Evolutionary conservation across 768 basidiomycete genomes (phyloP).

Genomic region (Russula sp.): DNA sequence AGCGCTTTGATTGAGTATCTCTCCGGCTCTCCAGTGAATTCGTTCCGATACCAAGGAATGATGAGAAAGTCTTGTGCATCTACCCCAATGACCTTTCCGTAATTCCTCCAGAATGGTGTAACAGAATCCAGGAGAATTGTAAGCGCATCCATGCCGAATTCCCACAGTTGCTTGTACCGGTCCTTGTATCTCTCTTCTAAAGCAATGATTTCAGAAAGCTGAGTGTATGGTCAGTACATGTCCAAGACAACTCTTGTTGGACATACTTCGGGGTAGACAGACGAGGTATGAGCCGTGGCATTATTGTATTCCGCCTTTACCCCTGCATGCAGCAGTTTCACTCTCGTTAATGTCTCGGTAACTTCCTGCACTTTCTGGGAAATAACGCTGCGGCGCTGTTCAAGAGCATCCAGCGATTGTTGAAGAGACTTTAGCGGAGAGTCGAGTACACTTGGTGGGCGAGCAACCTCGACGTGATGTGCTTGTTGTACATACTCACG

Average conservation of each 20-base stretch:
- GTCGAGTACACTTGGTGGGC: slow-evolving; percentile 42
- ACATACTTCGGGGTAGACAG: slow-evolving; percentile 68
- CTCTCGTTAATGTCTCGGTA: slow-evolving; percentile 39
- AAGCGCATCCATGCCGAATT: slow-evolving; percentile 69
- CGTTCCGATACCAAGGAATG: slow-evolving; percentile 75
- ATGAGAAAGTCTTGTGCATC: slow-evolving; percentile 77
- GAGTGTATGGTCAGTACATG: slow-evolving; percentile 5
- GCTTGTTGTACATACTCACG: slow-evolving; percentile 15
- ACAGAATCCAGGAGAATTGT: slow-evolving; percentile 71
- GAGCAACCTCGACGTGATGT: slow-evolving; percentile 8
- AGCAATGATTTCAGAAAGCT: slow-evolving; percentile 65
- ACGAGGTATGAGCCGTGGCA: slow-evolving; percentile 60
- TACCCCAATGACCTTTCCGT: slow-evolving; percentile 74
- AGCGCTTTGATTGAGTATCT: slow-evolving; percentile 52
- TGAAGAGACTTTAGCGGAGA: slow-evolving; percentile 43
- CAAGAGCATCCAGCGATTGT: slow-evolving; percentile 43
- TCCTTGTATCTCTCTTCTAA: slow-evolving; percentile 75
- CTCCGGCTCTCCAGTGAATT: slow-evolving; percentile 72
- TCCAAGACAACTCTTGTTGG: not conserved
- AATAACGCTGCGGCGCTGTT: slow-evolving; percentile 40
- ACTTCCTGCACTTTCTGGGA: slow-evolving; percentile 42
- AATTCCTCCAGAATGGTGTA: slow-evolving; percentile 74
- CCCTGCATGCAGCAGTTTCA: slow-evolving; percentile 45
- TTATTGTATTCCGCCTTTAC: slow-evolving; percentile 63
- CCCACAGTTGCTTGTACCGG: slow-evolving; percentile 77